These are phyloP conservation scores for Centaurea solstitialis DNA, from an alignment of 129 eudicot genomes.

Conservation along the genomic window DNA sequence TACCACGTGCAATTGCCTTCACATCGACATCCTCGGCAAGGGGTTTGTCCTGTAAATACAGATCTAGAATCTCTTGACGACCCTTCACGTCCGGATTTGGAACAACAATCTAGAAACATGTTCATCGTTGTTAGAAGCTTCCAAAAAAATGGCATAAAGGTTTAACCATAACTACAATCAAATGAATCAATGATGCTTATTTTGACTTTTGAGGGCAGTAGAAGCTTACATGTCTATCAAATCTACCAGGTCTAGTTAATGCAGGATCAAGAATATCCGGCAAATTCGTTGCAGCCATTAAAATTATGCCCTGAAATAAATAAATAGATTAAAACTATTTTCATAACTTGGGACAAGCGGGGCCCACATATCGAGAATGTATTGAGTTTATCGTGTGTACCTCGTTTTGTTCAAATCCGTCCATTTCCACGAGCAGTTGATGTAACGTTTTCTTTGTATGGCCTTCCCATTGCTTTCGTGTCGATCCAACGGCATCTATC, in stretches of 20 bases:
- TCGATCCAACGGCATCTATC: constrained; percentile 99
- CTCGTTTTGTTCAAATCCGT: constrained; percentile 94
- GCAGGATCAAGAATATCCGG: constrained; percentile 99
- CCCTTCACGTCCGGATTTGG: constrained; percentile 93
- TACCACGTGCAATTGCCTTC: constrained; percentile 91
- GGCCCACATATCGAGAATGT: neutral
- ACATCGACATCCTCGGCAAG: constrained; percentile 82
- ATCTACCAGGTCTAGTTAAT: constrained; percentile 96
- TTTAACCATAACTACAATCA: neutral
- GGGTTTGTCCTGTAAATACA: constrained; percentile 88
- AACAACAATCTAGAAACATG: constrained; percentile 69
- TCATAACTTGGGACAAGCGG: neutral
- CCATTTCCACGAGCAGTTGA: constrained; percentile 98
- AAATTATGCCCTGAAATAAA: constrained; percentile 93
- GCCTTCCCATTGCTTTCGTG: constrained; percentile 99
- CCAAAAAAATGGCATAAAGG: neutral
- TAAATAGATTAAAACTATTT: too few species aligned
- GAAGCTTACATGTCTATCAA: constrained; percentile 92
- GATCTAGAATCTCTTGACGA: constrained; percentile 85
- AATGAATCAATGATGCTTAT: neutral
- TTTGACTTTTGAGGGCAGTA: neutral
- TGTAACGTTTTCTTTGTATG: constrained; percentile 97
- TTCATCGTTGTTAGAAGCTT: constrained; percentile 14
- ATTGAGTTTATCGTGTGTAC: constrained; percentile 25
- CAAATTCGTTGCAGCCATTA: constrained; percentile 98